Evolutionary conservation across 805 yeast species (phyloP), one percentile per base, ranked within the genome.

Genomic region (Grigorovia transvaalensis): DNA sequence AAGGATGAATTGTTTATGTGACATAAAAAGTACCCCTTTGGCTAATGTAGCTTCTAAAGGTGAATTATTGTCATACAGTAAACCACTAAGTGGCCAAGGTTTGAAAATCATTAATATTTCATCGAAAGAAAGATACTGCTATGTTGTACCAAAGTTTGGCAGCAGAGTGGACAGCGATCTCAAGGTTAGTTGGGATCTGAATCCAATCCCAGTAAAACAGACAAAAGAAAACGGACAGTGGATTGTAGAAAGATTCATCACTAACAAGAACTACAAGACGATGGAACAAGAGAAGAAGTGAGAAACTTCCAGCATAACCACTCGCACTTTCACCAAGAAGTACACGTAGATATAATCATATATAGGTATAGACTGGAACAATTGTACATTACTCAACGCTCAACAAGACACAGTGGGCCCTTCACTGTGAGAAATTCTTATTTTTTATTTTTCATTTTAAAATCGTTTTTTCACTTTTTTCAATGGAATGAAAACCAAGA

Each of bases 171-270:
- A 95, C 11, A 76, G 81, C 44, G 96, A 96, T 19, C 38, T 66
- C 27, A 86, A 88, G 20, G 74, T 84, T 29, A 96, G 96, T 9
- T 91, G 96, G 95, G 96, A 91, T 59, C 69, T 91, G 49, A 95
- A 93, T 8, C 85, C 82, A 2, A 72, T 84, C 29, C 84, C 88
- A 64, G 93, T 89, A 2, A 72, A 72, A 1, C 96, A 91, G 64
- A 74, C 72, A 54, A 86, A 84, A 62, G 66, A 72, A 7, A 69
- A 75, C 40, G 93, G 95, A 0, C 72, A 71, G 30, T 91, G 97
- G 97, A 53, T 61, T 23, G 73, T 70, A 47, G 68, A 62, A 40
- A 67, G 62, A 54, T 63, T 67, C 23, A 57, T 67, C 11, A 62
- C 67, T 0, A 60, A 60, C 42, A 66, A 63, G 33, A 59, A 54